Conservation (phyloP, 2,329 filamentous ascomycete species). For the Venturia pyrina region DNA sequence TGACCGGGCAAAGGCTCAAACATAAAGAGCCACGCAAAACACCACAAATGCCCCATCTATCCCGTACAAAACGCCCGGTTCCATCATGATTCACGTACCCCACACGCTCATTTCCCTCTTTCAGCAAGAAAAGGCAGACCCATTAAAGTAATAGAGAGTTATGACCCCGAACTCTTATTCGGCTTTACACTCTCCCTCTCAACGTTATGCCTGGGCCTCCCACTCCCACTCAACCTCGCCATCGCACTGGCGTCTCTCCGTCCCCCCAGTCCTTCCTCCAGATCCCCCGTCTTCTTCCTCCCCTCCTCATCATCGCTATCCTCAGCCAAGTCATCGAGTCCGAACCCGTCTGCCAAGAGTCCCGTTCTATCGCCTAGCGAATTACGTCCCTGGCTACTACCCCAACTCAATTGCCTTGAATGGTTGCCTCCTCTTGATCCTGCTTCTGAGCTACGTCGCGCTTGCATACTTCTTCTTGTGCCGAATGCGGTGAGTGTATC, state of each 20-base stretch:
- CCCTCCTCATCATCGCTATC: slow-evolving; percentile 40
- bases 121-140: background rate
- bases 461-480: slow-evolving; percentile 88
- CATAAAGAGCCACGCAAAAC: background rate
- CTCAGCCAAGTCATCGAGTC: slow-evolving; percentile 68
- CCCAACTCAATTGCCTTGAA: slow-evolving; percentile 49
- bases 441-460: slow-evolving; percentile 56
- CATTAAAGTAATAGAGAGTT: too few species aligned
- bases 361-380: slow-evolving; percentile 59
- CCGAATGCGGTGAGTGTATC: slow-evolving; percentile 84
- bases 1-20: background rate
- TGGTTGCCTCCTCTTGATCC: slow-evolving; percentile 39
- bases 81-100: background rate
- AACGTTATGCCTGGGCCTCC: slow-evolving; percentile 8
- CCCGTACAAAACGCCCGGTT: background rate
- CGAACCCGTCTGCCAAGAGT: slow-evolving; percentile 67
- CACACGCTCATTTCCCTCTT: background rate
- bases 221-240: slow-evolving; percentile 12
- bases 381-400: slow-evolving; percentile 24
- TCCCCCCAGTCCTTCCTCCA: slow-evolving; percentile 10
- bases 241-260: background rate
- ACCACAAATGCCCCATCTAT: background rate
- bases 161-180: slow-evolving; percentile 1
- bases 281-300: background rate
- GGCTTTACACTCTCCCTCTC: slow-evolving; percentile 1